Percentiles rank a stretch among this genome's conserved stretches.
Evolutionary conservation across 345 rosid species (phyloP).

Genomic region (Rhodamnia argentea): DNA sequence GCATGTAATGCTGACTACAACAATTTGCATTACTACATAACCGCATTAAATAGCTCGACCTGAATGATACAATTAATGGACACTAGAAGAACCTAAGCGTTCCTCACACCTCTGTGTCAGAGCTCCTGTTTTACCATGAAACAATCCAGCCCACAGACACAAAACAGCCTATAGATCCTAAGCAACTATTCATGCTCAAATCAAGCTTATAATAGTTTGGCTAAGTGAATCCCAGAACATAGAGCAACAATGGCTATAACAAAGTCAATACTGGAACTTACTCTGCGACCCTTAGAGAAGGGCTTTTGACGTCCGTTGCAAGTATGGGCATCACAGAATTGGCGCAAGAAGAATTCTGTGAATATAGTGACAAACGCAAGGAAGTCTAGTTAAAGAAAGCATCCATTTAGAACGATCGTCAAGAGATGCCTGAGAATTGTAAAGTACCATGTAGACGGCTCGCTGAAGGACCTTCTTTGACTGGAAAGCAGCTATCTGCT

Average conservation of each 20-base stretch:
- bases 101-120: not conserved
- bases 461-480: conserved; percentile 51
- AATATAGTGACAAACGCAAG: not conserved
- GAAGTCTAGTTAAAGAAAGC: not conserved
- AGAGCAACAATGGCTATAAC: not conserved
- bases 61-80: not conserved
- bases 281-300: conserved; percentile 52
- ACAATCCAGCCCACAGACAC: not conserved
- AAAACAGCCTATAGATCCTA: not conserved
- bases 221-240: not conserved
- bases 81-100: not conserved
- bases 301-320: conserved; percentile 40
- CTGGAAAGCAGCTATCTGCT: conserved; percentile 39
- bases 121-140: not conserved
- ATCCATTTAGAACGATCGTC: not conserved
- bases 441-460: conserved; percentile 64
- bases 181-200: not conserved
- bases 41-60: not conserved
- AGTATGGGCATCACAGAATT: conserved; percentile 73
- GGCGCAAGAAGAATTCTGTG: conserved; percentile 64
- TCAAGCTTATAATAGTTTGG: not conserved
- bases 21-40: not conserved
- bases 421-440: not conserved
- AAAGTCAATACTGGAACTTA: conserved; percentile 3
- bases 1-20: not conserved